Evolutionary conservation across 306 rosid species (phyloP), one percentile per base, ranked within the genome.

Genomic region (Cucumis melo): DNA sequence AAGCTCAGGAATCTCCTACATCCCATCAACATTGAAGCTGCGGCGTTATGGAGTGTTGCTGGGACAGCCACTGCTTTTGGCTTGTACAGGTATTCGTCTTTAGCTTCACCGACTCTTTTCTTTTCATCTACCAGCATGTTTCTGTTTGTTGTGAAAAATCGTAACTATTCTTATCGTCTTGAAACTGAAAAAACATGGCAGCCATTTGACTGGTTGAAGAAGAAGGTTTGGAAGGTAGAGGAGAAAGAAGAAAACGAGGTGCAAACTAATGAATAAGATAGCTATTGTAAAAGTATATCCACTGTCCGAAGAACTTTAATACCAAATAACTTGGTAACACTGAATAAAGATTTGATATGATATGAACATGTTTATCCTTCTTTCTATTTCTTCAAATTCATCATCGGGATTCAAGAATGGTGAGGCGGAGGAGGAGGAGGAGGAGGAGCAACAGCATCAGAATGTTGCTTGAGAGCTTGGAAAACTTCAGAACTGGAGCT

Each of bases 141-240:
- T 39, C 29, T 66, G 54, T 66, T 20, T 20, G 34, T 39, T 29
- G 19, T 32, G 77, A 17, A 74, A 54, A 24, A 36, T 36, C 3
- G 38, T 75, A 10, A n/a, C 8, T 58, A 19, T 75, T 74, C 27
- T 23, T n/a, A 53, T 75, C 21, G 38, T 16, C 4, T 56, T 75
- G 78, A 12, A 58, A 39, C 13, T 75, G 67, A 13, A 15, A 15
- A 21, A 3, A 32, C 27, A 12, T 75, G 78, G 79, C 88, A 91
- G 97, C 97, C 97, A 21, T 89, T 91, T 85, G 87, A 81, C 73
- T 93, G 89, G 90, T 70, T 93, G 73, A 93, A 48, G 89, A 88
- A 74, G 98, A 88, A 93, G 51, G 82, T 88, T 80, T 83, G 89
- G 15, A 16, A 17, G 76, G 73, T 19, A 32, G 70, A 62, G 44